Conservation (phyloP, 495 filamentous ascomycete species). For the Aspergillus funiculosus region DNA sequence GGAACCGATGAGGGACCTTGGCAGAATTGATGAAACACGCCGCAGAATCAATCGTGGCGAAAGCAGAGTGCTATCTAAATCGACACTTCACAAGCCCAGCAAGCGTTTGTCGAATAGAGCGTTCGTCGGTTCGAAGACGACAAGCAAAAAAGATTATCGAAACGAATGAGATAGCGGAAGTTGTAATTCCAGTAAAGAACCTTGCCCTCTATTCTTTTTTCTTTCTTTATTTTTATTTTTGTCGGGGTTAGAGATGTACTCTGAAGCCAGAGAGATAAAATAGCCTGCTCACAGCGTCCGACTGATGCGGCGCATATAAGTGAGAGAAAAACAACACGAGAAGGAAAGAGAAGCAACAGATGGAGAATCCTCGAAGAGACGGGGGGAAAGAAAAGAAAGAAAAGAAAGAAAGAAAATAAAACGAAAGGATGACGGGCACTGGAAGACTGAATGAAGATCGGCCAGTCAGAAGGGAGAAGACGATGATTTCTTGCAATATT, state of each 20-base stretch:
- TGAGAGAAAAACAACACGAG: conserved; percentile 22
- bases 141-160: neutral
- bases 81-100: conserved; percentile 32
- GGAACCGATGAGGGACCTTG: no score
- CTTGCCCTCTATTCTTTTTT: conserved; percentile 13
- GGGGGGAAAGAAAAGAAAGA: conserved; percentile 15
- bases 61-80: conserved; percentile 8
- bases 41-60: conserved; percentile 5
- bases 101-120: conserved; percentile 24
- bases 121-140: conserved; percentile 14
- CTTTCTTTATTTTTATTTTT: conserved; percentile 18
- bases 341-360: conserved; percentile 15
- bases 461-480: conserved; percentile 15
- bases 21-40: neutral
- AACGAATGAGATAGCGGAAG: conserved; percentile 2
- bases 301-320: conserved; percentile 37
- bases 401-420: conserved; percentile 12
- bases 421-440: conserved; percentile 17
- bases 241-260: conserved; percentile 12
- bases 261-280: conserved; percentile 21
- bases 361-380: conserved; percentile 13
- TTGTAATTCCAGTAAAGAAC: conserved; percentile 3
- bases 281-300: conserved; percentile 42
- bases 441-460: conserved; percentile 23
- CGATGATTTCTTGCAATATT: conserved; percentile 11